These are phyloP conservation scores for Fusarium goolgardi DNA, from an alignment of 2,329 filamentous ascomycete genomes.

Conservation along the genomic window DNA sequence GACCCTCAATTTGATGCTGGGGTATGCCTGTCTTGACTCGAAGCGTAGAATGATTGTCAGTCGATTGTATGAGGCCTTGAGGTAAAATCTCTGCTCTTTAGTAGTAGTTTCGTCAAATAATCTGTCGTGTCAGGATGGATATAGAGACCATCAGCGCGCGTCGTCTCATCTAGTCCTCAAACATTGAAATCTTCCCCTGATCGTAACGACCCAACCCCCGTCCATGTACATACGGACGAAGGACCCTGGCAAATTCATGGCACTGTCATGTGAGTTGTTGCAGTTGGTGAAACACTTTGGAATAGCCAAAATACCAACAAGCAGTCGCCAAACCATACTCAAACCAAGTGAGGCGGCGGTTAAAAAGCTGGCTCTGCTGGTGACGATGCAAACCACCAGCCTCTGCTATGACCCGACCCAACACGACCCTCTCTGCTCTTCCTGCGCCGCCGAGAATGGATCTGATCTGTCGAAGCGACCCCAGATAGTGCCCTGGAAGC, in stretches of 20 bases:
- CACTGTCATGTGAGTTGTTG: constrained; percentile 25
- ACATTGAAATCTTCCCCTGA: constrained; percentile 2
- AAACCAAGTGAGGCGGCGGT: constrained; percentile 42
- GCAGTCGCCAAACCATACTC: constrained; percentile 15
- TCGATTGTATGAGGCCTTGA: constrained; percentile 9
- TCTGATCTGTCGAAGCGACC: constrained; percentile 48
- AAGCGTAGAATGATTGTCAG: constrained; percentile 23
- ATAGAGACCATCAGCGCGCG: constrained; percentile 7
- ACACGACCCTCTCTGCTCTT: background rate
- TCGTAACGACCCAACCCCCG: background rate
- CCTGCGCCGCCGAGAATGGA: constrained; percentile 47
- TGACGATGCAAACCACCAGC: constrained; percentile 26
- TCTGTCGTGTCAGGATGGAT: constrained; percentile 1
- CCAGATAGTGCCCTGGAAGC: constrained; percentile 44
- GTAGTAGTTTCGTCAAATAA: constrained; percentile 12
- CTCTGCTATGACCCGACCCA: background rate
- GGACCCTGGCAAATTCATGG: constrained; percentile 2
- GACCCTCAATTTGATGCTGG: constrained; percentile 22
- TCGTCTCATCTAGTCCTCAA: constrained; percentile 1
- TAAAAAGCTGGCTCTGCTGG: constrained; percentile 29
- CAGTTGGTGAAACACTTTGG: constrained; percentile 25
- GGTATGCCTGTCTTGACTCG: constrained; percentile 38
- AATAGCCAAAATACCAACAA: constrained; percentile 23
- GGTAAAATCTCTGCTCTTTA: constrained; percentile 23
- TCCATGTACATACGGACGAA: background rate